These are phyloP conservation scores for Lonicera japonica DNA, from an alignment of 129 eudicot species.

Conservation along the genomic window DNA sequence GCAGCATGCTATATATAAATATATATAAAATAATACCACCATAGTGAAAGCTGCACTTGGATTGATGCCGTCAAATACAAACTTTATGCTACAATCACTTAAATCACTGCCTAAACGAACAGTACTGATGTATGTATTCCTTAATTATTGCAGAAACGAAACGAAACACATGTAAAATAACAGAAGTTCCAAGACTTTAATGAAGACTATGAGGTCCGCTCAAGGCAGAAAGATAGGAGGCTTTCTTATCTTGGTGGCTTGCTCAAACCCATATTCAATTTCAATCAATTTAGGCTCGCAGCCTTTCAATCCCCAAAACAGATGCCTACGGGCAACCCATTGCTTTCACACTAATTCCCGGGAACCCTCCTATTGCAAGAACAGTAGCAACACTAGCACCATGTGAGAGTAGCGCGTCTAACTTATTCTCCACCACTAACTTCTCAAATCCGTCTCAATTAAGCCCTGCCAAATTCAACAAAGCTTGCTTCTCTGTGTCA, in stretches of 20 bases:
- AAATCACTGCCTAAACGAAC: no score
- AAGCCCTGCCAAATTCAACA: conserved; percentile 30
- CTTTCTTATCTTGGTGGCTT: conserved; percentile 34
- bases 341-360: conserved; percentile 53
- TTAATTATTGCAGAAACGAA: background rate
- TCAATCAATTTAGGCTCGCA: conserved; percentile 46
- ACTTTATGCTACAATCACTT: no score
- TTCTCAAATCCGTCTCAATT: conserved; percentile 47
- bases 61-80: no score
- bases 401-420: conserved; percentile 64
- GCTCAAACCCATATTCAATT: conserved; percentile 52
- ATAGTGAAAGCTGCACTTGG: no score
- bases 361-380: conserved; percentile 70
- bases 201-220: background rate
- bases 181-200: background rate
- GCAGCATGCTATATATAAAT: no score
- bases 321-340: conserved; percentile 63
- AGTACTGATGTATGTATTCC: no score
- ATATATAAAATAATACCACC: no score
- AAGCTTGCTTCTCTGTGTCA: conserved; percentile 26
- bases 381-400: conserved; percentile 30
- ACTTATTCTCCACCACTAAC: conserved; percentile 35
- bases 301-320: conserved; percentile 56
- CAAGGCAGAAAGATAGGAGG: conserved; percentile 21
- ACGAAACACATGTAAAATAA: background rate